Percentiles rank a stretch among this genome's conserved stretches.
These are phyloP conservation scores for Tetradesmus obliquus DNA, from an alignment of 139 green algal species.

Conservation along the genomic window DNA sequence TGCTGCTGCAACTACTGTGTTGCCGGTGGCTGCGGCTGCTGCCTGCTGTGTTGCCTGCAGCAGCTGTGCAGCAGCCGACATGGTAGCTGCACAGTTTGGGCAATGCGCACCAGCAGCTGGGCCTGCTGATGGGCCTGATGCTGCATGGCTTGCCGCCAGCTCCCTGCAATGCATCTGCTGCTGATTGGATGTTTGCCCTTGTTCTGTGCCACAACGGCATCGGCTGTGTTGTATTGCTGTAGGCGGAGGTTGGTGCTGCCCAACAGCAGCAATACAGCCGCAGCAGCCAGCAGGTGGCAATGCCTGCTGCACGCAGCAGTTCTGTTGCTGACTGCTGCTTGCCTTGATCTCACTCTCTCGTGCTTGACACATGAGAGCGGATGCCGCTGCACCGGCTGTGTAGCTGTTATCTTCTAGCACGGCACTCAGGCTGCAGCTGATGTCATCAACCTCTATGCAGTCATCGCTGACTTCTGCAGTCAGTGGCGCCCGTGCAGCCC, in stretches of 20 bases:
- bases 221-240: not conserved
- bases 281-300: not conserved
- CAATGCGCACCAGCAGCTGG: not conserved
- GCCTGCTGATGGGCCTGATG: not conserved
- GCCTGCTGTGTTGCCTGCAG: constrained; percentile 2
- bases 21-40: not conserved
- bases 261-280: not conserved
- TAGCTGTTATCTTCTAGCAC: not conserved
- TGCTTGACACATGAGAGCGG: not conserved
- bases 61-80: not conserved
- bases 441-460: constrained; percentile 27
- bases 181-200: not conserved
- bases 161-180: not conserved
- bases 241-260: not conserved
- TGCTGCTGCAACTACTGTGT: not conserved
- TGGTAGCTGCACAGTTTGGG: not conserved
- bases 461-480: not conserved
- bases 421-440: constrained; percentile 22
- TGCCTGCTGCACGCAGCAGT: not conserved
- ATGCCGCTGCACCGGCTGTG: not conserved
- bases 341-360: not conserved
- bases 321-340: not conserved
- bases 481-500: not conserved
- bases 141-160: not conserved
- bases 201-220: not conserved